phyloP scores from a whole-genome alignment of 345 rosid genomes.

The Citrus reticulata region DNA sequence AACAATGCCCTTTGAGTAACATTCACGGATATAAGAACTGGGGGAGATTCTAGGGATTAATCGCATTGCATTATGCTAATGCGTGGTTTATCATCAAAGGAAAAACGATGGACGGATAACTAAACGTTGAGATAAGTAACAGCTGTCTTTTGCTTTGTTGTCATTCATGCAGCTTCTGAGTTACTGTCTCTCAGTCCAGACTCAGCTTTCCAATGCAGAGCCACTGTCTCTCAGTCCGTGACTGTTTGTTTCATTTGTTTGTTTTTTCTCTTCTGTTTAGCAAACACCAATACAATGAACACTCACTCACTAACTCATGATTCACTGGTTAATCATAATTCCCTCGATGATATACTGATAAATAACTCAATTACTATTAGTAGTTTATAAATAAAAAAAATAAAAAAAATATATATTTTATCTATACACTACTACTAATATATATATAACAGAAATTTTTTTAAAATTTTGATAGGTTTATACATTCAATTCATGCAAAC shows the following conservation, averaged over 20 bases:
- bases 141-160: not conserved
- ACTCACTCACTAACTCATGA: no score
- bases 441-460: no score
- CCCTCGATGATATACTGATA: no score
- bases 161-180: slow-evolving; percentile 2
- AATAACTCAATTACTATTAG: no score
- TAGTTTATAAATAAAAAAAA: no score
- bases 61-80: not conserved
- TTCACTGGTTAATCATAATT: no score
- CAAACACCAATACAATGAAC: no score
- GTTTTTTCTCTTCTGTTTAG: not conserved
- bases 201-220: not conserved
- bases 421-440: no score
- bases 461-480: no score
- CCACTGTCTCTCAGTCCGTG: not conserved
- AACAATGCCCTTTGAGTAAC: not conserved
- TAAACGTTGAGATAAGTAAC: not conserved
- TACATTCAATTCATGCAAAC: no score
- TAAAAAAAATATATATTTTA: no score
- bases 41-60: not conserved
- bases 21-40: not conserved
- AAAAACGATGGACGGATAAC: not conserved
- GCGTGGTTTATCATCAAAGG: not conserved
- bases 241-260: not conserved
- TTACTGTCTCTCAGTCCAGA: not conserved